A percentile compares a stretch with the other conserved stretches of the same genome.
These are phyloP conservation scores for Agrostemma githago DNA, from an alignment of 148 eudicot species.

Conservation along the genomic window DNA sequence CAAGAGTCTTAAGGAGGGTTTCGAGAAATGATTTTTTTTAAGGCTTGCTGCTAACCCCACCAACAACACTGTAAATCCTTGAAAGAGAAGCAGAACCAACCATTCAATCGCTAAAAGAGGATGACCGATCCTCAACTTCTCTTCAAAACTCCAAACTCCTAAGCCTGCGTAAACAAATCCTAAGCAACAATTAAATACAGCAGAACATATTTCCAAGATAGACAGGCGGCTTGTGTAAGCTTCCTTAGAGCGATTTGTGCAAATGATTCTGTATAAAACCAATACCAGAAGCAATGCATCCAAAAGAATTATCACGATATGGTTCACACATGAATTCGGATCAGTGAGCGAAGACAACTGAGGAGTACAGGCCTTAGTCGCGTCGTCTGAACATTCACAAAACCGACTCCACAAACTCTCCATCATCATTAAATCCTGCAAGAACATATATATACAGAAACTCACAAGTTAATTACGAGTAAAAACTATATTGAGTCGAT, in stretches of 20 bases:
- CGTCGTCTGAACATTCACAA: constrained; percentile 34
- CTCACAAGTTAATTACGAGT: constrained; percentile 46
- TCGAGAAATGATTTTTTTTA: constrained; percentile 32
- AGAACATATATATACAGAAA: neutral
- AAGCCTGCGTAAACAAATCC: constrained; percentile 41
- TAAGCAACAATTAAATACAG: constrained; percentile 44
- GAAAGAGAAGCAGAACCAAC: constrained; percentile 45
- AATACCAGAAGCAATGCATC: constrained; percentile 48
- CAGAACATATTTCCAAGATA: constrained; percentile 34
- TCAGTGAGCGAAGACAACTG: constrained; percentile 31
- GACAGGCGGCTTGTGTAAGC: constrained; percentile 12
- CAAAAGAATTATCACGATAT: constrained; percentile 42
- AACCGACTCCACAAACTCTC: constrained; percentile 27
- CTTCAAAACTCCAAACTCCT: constrained; percentile 42
- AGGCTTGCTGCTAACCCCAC: constrained; percentile 51
- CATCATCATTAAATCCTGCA: constrained; percentile 22
- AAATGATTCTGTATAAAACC: constrained; percentile 36
- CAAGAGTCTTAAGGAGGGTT: constrained; percentile 35
- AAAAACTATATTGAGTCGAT: neutral
- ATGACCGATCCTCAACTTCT: constrained; percentile 18
- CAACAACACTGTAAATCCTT: constrained; percentile 50
- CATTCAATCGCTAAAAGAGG: constrained; percentile 45
- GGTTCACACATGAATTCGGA: constrained; percentile 77
- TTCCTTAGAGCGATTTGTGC: constrained; percentile 17
- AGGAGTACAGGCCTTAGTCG: constrained; percentile 31